Evolutionary conservation across 2,329 filamentous ascomycete genomes (phyloP).

Genomic region (Orbilia blumenaviensis): DNA sequence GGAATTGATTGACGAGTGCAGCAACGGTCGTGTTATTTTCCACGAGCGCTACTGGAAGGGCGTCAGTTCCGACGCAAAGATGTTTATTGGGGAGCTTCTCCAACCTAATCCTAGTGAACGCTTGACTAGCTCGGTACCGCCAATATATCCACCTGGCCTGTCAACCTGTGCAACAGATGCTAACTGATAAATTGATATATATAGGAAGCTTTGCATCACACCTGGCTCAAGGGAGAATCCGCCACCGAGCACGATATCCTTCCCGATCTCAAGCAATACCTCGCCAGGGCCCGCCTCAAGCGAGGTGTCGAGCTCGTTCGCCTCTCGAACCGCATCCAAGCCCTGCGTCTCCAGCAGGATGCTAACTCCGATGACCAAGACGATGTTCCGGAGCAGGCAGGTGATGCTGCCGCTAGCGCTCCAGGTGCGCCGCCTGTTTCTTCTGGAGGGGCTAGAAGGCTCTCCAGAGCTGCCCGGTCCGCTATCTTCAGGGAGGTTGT

Average conservation of each 20-base stretch:
- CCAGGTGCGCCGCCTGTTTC: slow-evolving; percentile 66
- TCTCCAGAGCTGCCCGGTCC: slow-evolving; percentile 64
- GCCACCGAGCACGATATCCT: slow-evolving; percentile 96
- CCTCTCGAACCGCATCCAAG: slow-evolving; percentile 92
- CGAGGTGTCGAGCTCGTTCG: slow-evolving; percentile 96
- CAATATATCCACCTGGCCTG: slow-evolving; percentile 17
- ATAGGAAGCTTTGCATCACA: slow-evolving; percentile 79
- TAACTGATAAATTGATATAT: slow-evolving; percentile 19
- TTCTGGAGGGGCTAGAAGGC: slow-evolving; percentile 63
- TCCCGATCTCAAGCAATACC: slow-evolving; percentile 94
- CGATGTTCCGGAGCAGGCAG: slow-evolving; percentile 73
- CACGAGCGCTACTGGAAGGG: slow-evolving; percentile 99
- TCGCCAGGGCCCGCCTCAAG: slow-evolving; percentile 87
- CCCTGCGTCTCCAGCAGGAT: slow-evolving; percentile 91
- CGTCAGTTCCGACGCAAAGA: slow-evolving; percentile 92
- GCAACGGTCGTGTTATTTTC: slow-evolving; percentile 83
- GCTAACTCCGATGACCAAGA: slow-evolving; percentile 73
- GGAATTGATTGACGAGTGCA: slow-evolving; percentile 95
- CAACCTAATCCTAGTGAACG: slow-evolving; percentile 80
- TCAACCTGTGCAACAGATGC: neutral
- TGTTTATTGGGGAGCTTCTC: slow-evolving; percentile 85
- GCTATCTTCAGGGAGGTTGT: slow-evolving; percentile 95
- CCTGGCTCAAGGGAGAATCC: slow-evolving; percentile 89
- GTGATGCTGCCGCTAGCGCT: slow-evolving; percentile 67
- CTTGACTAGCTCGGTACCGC: slow-evolving; percentile 77